Conservation (phyloP, 2,329 filamentous ascomycete genomes). For the Calonectria naviculata region DNA sequence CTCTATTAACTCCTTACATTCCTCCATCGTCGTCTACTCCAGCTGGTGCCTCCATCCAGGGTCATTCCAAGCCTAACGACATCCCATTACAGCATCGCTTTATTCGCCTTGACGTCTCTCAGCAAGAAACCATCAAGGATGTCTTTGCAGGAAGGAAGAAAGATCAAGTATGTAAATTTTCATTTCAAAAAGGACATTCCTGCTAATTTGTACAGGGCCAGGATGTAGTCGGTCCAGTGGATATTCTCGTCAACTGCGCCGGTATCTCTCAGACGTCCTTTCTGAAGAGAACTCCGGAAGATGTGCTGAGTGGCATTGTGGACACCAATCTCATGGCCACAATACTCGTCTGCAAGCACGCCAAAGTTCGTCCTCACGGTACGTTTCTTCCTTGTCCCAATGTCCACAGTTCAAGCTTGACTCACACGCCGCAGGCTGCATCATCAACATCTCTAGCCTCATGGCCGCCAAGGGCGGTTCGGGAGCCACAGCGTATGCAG, state of each 20-base stretch:
- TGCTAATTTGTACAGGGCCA: conserved; percentile 2
- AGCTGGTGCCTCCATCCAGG: not conserved
- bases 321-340: conserved; percentile 77
- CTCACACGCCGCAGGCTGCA: conserved; percentile 62
- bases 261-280: conserved; percentile 76
- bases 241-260: conserved; percentile 83
- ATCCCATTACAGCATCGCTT: conserved; percentile 46
- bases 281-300: conserved; percentile 64
- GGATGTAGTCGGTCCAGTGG: conserved; percentile 47
- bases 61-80: conserved; percentile 5
- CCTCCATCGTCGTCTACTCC: conserved; percentile 14
- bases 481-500: conserved; percentile 80
- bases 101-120: conserved; percentile 47
- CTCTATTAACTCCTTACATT: conserved; percentile 43
- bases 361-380: conserved; percentile 48
- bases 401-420: not conserved
- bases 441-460: conserved; percentile 85
- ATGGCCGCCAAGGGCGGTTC: conserved; percentile 75
- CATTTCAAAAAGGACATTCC: not conserved
- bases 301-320: conserved; percentile 67
- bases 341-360: conserved; percentile 69
- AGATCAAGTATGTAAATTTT: conserved; percentile 20
- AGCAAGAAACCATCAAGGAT: conserved; percentile 42
- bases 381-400: not conserved
- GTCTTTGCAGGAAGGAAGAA: conserved; percentile 39